phyloP scores from a whole-genome alignment of 805 yeast genomes.

The Candida methanosorbosa region DNA sequence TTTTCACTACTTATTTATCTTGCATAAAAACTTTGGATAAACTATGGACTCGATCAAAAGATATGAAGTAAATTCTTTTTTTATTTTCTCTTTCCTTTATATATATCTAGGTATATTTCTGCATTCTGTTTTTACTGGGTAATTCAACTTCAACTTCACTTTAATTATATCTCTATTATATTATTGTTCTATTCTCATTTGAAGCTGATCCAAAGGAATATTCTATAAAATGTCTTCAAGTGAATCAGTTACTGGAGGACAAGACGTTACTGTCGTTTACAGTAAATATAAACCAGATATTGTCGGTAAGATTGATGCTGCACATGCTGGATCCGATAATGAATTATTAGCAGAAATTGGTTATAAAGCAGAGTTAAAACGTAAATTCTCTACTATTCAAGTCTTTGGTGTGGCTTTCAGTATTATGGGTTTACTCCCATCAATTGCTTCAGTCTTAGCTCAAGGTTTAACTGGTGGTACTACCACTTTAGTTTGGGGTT shows the following conservation, averaged over 20 bases:
- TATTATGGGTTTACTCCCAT: slow-evolving; percentile 48
- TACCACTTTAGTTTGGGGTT: slow-evolving; percentile 47
- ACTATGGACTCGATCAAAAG: too few relatives aligned
- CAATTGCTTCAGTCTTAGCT: slow-evolving; percentile 21
- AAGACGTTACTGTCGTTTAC: slow-evolving; percentile 9
- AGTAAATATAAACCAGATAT: slow-evolving; percentile 7
- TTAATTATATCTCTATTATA: too few relatives aligned
- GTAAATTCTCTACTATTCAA: slow-evolving; percentile 44
- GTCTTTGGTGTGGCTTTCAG: slow-evolving; percentile 48
- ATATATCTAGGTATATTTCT: too few relatives aligned
- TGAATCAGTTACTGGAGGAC: slow-evolving; percentile 1
- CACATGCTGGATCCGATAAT: slow-evolving; percentile 19
- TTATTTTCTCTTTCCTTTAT: too few relatives aligned
- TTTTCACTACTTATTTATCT: too few relatives aligned
- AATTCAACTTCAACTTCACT: too few relatives aligned
- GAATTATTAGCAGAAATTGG: slow-evolving; percentile 41
- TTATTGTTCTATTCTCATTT: too few relatives aligned
- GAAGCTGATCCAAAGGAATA: too few relatives aligned
- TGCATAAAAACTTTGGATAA: too few relatives aligned
- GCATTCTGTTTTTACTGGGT: too few relatives aligned
- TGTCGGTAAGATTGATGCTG: slow-evolving; percentile 19
- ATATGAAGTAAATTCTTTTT: too few relatives aligned
- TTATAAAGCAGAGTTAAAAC: slow-evolving; percentile 46
- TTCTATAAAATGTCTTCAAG: too few relatives aligned
- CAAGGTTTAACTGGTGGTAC: slow-evolving; percentile 41